Conservation (phyloP, 805 yeast genomes). For the Candida nonsorbophila region DNA sequence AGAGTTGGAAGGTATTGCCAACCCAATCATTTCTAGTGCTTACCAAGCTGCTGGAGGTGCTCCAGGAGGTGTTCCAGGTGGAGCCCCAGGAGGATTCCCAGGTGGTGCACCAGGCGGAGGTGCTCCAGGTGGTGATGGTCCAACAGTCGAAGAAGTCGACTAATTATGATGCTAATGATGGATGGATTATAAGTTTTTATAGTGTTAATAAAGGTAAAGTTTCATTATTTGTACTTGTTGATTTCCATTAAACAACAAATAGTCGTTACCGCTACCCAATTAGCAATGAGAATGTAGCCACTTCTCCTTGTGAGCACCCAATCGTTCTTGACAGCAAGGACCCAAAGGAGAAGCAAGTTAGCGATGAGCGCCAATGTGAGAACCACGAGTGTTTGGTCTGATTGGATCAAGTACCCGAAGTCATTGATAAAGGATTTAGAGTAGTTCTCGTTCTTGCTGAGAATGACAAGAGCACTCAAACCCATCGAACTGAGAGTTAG, state of each 20-base stretch:
- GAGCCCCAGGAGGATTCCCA: constrained; percentile 25
- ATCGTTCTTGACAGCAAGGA: constrained; percentile 14
- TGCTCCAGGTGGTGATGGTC: constrained; percentile 19
- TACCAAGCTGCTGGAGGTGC: constrained; percentile 26
- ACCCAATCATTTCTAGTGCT: constrained; percentile 32
- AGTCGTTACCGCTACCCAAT: constrained; percentile 24
- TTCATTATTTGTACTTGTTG: too few relatives aligned
- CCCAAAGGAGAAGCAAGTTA: constrained; percentile 15
- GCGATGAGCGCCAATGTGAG: constrained; percentile 15
- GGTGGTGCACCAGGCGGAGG: constrained; percentile 32
- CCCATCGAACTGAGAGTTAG: constrained; percentile 81
- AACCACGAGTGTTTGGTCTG: constrained; percentile 15
- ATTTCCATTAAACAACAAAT: constrained; percentile 21
- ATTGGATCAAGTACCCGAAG: constrained; percentile 12
- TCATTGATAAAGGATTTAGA: constrained; percentile 2
- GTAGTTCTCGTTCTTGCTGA: constrained; percentile 7
- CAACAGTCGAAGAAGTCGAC: constrained; percentile 14
- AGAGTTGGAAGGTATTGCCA: constrained; percentile 35
- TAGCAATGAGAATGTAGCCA: constrained; percentile 23
- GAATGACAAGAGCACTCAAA: constrained; percentile 49
- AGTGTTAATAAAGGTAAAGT: too few relatives aligned
- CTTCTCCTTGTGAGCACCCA: constrained; percentile 31
- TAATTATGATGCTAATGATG: constrained; percentile 2
- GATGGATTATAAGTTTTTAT: too few relatives aligned
- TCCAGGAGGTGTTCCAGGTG: constrained; percentile 23